Base-by-base conservation (phyloP, 768 basidiomycete species). In the Rhizopogon vesiculosus region DNA sequence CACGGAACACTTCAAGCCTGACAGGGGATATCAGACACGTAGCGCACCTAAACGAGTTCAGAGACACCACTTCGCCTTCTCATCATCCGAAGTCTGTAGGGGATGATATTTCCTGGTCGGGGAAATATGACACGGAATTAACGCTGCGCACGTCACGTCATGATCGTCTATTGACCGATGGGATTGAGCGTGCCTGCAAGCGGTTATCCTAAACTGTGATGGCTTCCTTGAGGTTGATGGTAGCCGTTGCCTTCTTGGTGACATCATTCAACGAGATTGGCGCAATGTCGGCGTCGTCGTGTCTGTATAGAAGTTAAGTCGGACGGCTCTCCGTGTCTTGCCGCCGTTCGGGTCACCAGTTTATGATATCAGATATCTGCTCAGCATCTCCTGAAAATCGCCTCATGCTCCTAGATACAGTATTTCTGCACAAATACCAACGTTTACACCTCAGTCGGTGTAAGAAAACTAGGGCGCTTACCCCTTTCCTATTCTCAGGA, bases 241-340 rank as follows among this genome's bases (percentile, higher is more conserved):
- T 91, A 4, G 90, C 84, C 0, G 85, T 94, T 2, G 88, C 86
- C 60, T 85, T 90, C 77, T 91, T 93, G 33, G 94, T 97, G 7
- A 96, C 85, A 64, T 95, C 91, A 65, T 93, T 97, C 92, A 42
- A 96, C 78, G 38, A 97, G 75, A 64, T 85, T 92, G 8, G 89
- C 82, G 8, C 94, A 93, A 54, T 85, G 86, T 54, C 93, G 82
- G 53, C 93, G 81, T 49, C 89, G 84, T 86, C 85, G 90, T 3
- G 86, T 84, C 91, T 93, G 50, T 29, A 28, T 54, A 38, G 35
- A 7, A 28, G 52, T 5, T 25, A 25, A 25, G 76, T 61, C 92
- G 80, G 33, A 98, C 86, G 15, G 86, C 79, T 66, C 86, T 81
- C 95, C 95, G 98, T 5, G 94, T 92, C 65, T 74, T 72, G 1